Conservation (phyloP, 768 basidiomycete genomes). For the Mycena crocata region DNA sequence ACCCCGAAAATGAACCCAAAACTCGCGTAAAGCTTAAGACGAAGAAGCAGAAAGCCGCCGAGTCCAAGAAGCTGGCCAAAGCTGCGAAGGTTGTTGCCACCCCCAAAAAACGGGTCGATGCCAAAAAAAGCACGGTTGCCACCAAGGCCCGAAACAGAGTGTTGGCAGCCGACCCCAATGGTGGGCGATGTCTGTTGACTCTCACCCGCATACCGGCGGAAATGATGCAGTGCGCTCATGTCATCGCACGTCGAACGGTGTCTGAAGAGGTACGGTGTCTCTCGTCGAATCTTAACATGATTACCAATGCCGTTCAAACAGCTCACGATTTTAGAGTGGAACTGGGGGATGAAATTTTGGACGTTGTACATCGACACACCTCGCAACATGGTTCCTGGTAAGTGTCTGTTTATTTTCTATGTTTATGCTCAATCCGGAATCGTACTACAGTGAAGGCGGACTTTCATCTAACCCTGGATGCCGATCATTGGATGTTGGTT, state of each 20-base stretch:
- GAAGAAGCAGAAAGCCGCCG: no score
- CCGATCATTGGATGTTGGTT: background rate
- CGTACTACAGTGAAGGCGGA: background rate
- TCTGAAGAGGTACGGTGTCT: background rate
- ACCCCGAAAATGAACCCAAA: no score
- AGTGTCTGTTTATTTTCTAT: background rate
- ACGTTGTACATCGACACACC: constrained; percentile 4
- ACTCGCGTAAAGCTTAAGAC: no score
- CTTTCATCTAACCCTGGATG: background rate
- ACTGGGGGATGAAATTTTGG: background rate
- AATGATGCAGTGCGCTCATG: background rate
- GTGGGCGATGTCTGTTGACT: background rate
- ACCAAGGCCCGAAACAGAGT: no score
- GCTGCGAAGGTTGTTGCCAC: background rate
- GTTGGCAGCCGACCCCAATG: background rate
- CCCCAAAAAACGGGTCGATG: background rate
- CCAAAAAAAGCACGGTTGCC: background rate
- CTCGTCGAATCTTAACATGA: background rate
- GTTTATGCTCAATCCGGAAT: background rate
- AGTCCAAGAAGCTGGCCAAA: no score
- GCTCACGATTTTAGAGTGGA: constrained; percentile 1
- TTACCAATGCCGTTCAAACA: background rate
- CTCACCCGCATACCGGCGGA: background rate
- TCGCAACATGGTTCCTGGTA: background rate
- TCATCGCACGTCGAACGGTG: background rate